Evolutionary conservation across 1,284 basidiomycete genomes (phyloP).

Genomic region (Salmacisia buchloeana): DNA sequence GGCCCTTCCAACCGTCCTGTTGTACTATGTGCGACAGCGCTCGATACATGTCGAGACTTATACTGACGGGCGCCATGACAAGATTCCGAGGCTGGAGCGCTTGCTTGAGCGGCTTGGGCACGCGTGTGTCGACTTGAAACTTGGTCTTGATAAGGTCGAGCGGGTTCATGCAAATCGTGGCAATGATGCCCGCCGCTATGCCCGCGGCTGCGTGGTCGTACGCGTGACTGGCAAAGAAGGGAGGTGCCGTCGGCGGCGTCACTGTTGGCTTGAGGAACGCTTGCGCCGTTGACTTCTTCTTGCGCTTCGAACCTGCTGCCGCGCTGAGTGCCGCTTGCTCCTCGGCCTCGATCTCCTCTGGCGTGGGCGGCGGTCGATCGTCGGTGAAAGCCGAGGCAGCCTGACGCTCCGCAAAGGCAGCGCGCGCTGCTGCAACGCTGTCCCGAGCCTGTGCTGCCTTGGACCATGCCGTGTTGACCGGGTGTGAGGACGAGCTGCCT

Average conservation of each 20-base stretch:
- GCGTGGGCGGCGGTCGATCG: conserved; percentile 4
- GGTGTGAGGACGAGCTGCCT: not conserved
- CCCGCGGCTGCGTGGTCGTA: conserved; percentile 89
- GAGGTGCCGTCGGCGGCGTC: conserved; percentile 8
- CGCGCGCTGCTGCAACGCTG: not conserved
- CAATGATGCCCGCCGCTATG: conserved; percentile 83
- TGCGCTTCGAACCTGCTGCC: not conserved
- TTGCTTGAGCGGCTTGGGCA: conserved; percentile 7
- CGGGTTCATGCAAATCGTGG: conserved; percentile 95
- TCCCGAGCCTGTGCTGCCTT: not conserved
- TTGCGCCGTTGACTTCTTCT: conserved; percentile 1
- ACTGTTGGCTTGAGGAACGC: not conserved
- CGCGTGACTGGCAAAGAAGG: conserved; percentile 43
- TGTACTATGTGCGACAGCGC: conserved; percentile 70
- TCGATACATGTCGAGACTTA: conserved; percentile 67
- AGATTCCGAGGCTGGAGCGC: not conserved
- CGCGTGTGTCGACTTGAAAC: conserved; percentile 62
- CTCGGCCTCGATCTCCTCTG: not conserved
- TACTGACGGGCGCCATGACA: conserved; percentile 48
- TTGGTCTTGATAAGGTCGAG: conserved; percentile 93
- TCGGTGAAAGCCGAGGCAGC: conserved; percentile 2
- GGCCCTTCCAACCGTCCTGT: conserved; percentile 72
- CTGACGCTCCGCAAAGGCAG: conserved; percentile 4
- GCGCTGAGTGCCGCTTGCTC: no score
- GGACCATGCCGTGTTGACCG: not conserved